A percentile compares a stretch with the other conserved stretches of the same genome.
Evolutionary conservation across 2,329 filamentous ascomycete species (phyloP).

Genomic region (Xylariaceae sp.): DNA sequence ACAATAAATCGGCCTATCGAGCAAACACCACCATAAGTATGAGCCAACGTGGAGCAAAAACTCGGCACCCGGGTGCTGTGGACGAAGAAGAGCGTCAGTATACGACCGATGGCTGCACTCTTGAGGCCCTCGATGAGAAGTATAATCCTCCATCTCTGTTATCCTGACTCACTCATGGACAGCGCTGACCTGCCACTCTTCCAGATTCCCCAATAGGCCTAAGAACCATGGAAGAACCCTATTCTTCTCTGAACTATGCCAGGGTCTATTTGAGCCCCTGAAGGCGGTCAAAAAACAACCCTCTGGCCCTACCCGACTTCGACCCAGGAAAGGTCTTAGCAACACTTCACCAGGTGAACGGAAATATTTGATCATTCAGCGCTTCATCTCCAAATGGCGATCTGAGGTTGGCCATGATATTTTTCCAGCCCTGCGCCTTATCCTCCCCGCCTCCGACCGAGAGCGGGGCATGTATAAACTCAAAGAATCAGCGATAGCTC

Average conservation of each 20-base stretch:
- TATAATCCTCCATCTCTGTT: slow-evolving; percentile 12
- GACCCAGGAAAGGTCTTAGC: slow-evolving; percentile 52
- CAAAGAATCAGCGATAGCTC: slow-evolving; percentile 88
- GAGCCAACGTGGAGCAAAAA: slow-evolving; percentile 26
- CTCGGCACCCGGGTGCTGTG: slow-evolving; percentile 36
- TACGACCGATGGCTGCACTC: slow-evolving; percentile 31
- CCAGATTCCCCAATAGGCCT: slow-evolving; percentile 78
- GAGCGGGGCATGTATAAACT: slow-evolving; percentile 90
- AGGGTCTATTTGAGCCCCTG: slow-evolving; percentile 74
- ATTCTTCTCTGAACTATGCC: slow-evolving; percentile 75
- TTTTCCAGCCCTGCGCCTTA: slow-evolving; percentile 86
- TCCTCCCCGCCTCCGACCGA: slow-evolving; percentile 87
- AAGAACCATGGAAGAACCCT: slow-evolving; percentile 75
- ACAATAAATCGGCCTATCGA: neutral
- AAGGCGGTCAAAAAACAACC: slow-evolving; percentile 76
- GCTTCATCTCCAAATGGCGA: slow-evolving; percentile 84
- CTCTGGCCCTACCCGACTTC: slow-evolving; percentile 46
- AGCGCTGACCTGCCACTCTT: slow-evolving; percentile 4
- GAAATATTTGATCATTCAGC: slow-evolving; percentile 73
- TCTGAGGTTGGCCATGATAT: slow-evolving; percentile 87
- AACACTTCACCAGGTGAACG: slow-evolving; percentile 71
- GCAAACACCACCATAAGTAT: slow-evolving; percentile 19
- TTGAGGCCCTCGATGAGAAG: slow-evolving; percentile 43
- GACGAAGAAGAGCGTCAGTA: slow-evolving; percentile 53
- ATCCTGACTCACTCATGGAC: neutral